Percentiles rank a stretch among this genome's conserved stretches.
Evolutionary conservation across 352 stramenopile species (phyloP).

Genomic region (Pythium periplocum): DNA sequence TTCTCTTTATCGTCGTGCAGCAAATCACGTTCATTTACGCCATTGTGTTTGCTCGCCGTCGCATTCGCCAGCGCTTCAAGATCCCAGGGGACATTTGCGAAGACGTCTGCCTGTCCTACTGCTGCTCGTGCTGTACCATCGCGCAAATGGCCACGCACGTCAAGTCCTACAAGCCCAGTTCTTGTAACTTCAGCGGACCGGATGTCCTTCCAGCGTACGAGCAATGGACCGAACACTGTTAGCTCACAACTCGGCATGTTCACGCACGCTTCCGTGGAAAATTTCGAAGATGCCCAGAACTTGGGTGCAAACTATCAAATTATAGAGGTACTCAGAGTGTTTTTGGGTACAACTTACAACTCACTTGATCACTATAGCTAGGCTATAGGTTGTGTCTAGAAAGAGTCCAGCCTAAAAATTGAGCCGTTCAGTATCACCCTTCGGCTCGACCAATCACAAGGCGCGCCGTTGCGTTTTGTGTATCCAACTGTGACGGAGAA

Average conservation of each 20-base stretch:
- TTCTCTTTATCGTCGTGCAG: constrained; percentile 5
- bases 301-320: too few relatives aligned
- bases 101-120: constrained; percentile 11
- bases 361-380: background rate
- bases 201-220: constrained; percentile 17
- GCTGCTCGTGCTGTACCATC: constrained; percentile 25
- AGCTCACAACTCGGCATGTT: background rate
- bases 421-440: background rate
- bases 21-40: constrained; percentile 4
- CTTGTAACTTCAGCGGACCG: constrained; percentile 13
- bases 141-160: constrained; percentile 29
- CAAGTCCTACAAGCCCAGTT: constrained; percentile 20
- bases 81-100: constrained; percentile 14
- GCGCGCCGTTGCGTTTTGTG: background rate
- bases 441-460: background rate
- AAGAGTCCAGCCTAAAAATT: background rate
- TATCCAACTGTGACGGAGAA: background rate
- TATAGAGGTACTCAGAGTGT: constrained; percentile 1
- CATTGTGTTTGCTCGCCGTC: constrained; percentile 8
- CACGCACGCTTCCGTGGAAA: background rate
- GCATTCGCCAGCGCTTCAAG: constrained; percentile 15
- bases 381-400: background rate
- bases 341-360: background rate
- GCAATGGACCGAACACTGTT: constrained; percentile 5
- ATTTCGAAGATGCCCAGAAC: background rate